Percentiles rank a stretch among this genome's conserved stretches.
Conservation (phyloP, 225 moss, liverwort and hornwort species). For the Climacium dendroides region DNA sequence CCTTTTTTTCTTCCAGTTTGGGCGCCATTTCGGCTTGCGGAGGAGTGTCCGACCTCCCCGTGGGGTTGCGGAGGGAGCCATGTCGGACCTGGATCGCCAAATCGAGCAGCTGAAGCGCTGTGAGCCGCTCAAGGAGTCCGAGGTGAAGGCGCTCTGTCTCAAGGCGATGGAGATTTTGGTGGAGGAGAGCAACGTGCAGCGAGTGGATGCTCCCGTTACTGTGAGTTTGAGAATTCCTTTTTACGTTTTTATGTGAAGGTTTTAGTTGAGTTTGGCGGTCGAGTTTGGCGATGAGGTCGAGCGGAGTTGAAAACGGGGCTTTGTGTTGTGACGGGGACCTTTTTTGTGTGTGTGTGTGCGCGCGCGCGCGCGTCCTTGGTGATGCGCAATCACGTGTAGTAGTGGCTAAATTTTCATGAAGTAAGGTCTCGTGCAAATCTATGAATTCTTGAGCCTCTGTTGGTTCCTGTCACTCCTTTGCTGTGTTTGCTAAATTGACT, state of each 20-base stretch:
- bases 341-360: too few species aligned
- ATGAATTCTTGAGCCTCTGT: background rate
- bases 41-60: background rate
- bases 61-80: slow-evolving; percentile 1
- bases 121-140: slow-evolving; percentile 93
- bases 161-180: slow-evolving; percentile 99
- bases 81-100: slow-evolving; percentile 99
- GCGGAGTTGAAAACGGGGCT: background rate
- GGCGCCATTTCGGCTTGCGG: background rate
- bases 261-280: background rate
- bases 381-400: background rate
- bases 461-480: background rate
- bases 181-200: slow-evolving; percentile 99
- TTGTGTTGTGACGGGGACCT: background rate
- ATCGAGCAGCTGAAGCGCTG: slow-evolving; percentile 99
- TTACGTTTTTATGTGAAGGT: background rate
- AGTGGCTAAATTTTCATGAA: background rate
- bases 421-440: background rate
- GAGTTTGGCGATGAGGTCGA: background rate
- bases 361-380: background rate
- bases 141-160: slow-evolving; percentile 95
- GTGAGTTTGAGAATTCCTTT: slow-evolving; percentile 9
- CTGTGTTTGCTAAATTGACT: background rate
- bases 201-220: slow-evolving; percentile 97
- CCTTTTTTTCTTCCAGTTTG: background rate